Conservation (phyloP, 1,284 basidiomycete species). For the Cutaneotrichosporon cyanovorans region DNA sequence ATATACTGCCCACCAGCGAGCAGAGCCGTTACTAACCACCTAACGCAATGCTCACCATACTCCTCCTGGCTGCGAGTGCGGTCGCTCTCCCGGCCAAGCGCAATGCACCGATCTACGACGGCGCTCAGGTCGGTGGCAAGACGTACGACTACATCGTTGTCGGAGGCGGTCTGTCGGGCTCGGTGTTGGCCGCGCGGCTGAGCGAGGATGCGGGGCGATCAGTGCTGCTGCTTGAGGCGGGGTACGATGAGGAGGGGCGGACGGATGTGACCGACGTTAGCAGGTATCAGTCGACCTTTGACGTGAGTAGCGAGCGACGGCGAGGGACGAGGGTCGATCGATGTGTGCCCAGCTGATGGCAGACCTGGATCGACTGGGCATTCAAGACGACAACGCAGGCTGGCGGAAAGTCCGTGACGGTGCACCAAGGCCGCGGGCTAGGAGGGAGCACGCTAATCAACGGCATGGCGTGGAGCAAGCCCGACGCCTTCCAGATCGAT, state of each 20-base stretch:
- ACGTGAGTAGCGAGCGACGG: slow-evolving; percentile 13
- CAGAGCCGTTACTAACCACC: not conserved
- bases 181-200: slow-evolving; percentile 57
- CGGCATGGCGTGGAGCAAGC: slow-evolving; percentile 42
- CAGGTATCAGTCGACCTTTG: slow-evolving; percentile 24
- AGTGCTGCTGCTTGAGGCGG: slow-evolving; percentile 38
- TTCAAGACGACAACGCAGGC: slow-evolving; percentile 33
- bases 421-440: slow-evolving; percentile 27
- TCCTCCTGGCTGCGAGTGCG: not conserved
- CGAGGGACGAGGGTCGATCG: not conserved
- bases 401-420: slow-evolving; percentile 16
- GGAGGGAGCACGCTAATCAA: slow-evolving; percentile 44
- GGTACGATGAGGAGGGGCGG: slow-evolving; percentile 27
- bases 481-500: slow-evolving; percentile 35
- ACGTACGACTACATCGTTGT: slow-evolving; percentile 62
- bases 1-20: too few relatives aligned
- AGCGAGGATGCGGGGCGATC: slow-evolving; percentile 53
- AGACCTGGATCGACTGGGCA: slow-evolving; percentile 35
- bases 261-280: slow-evolving; percentile 22
- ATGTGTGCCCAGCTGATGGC: not conserved
- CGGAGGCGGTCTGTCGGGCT: slow-evolving; percentile 58
- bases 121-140: slow-evolving; percentile 20
- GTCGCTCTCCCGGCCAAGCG: not conserved
- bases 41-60: not conserved
- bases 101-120: slow-evolving; percentile 2